Base-by-base conservation (phyloP, 2,329 filamentous ascomycete species). In the Thelonectria olida region DNA sequence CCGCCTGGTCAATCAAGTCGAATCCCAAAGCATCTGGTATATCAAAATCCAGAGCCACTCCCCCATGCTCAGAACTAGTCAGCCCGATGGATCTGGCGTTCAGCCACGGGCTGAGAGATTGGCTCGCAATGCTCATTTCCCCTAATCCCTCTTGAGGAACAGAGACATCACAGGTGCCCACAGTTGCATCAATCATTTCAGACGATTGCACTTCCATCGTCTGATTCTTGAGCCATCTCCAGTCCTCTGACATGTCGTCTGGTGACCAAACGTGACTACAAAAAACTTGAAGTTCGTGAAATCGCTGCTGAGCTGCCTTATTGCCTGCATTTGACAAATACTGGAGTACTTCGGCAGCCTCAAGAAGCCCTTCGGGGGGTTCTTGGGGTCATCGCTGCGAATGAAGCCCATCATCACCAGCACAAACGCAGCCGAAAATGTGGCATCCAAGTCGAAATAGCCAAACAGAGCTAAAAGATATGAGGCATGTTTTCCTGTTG, bases 351-450 rank as follows among this genome's bases (percentile, higher is more conserved):
- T 68, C 64, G 2, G 63, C 65, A 4, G 72, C 68, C 38, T 70
- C 53, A 1, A 61, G 50, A 1, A 73, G 50, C 7, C 72, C 71
- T 3, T 69, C 67, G 4, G 72, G 71, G 4, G 70, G 3, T 66
- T 62, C 20, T 66, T 49, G 1, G 54, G 51, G 20, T 72, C 65
- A 20, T 62, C 59, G 25, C 59, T 64, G 19, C 72, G 63, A 1
- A 72, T 65, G 39, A 73, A 73, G 0, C 72, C 72, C 52, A 69
- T 69, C 71, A 73, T 73, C 9, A 68, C 65, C 1, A 73, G 41
- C 4, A 72, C 62, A 48, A 73, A 72, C 1, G 72, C 71, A 2
- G 72, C 72, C 2, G 71, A 73, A 27, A 73, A 73, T 0, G 71
- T 70, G 3, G 70, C 71, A 10, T 73, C 72, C 2, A 73, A 54